These are phyloP conservation scores for Colletotrichum destructivum DNA, from an alignment of 2,329 filamentous ascomycete genomes.

Conservation along the genomic window DNA sequence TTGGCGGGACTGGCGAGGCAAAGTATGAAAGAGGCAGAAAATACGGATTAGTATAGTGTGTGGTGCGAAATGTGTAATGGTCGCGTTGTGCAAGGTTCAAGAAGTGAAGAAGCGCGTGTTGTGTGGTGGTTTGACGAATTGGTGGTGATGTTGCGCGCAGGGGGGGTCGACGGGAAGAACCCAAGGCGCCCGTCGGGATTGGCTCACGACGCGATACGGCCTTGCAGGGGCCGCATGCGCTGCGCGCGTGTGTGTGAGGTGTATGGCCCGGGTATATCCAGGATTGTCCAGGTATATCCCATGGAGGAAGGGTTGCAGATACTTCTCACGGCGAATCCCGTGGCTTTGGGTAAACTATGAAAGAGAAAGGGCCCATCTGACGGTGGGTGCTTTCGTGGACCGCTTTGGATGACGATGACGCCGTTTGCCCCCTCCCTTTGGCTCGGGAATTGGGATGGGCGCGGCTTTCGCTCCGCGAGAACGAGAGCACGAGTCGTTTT, in stretches of 20 bases:
- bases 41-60: not conserved
- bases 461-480: not conserved
- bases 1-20: not conserved
- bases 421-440: not conserved
- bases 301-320: not conserved
- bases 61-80: slow-evolving; percentile 9
- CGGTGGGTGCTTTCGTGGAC: not conserved
- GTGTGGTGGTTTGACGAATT: slow-evolving; percentile 16
- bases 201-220: slow-evolving; percentile 33
- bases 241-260: slow-evolving; percentile 13
- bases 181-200: slow-evolving; percentile 20
- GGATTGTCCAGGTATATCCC: not conserved
- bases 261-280: not conserved
- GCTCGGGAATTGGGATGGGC: not conserved
- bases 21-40: slow-evolving; percentile 1
- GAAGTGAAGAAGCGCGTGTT: slow-evolving; percentile 21
- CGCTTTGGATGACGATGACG: slow-evolving; percentile 10
- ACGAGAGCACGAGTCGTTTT: too few species aligned
- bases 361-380: not conserved
- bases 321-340: slow-evolving; percentile 15
- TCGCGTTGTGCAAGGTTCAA: slow-evolving; percentile 21
- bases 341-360: slow-evolving; percentile 5
- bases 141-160: slow-evolving; percentile 20
- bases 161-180: slow-evolving; percentile 32
- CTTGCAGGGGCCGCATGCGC: not conserved